Evolutionary conservation across 2,329 filamentous ascomycete genomes (phyloP), one percentile per base, ranked within the genome.

Genomic region (Metarhizium rileyi): DNA sequence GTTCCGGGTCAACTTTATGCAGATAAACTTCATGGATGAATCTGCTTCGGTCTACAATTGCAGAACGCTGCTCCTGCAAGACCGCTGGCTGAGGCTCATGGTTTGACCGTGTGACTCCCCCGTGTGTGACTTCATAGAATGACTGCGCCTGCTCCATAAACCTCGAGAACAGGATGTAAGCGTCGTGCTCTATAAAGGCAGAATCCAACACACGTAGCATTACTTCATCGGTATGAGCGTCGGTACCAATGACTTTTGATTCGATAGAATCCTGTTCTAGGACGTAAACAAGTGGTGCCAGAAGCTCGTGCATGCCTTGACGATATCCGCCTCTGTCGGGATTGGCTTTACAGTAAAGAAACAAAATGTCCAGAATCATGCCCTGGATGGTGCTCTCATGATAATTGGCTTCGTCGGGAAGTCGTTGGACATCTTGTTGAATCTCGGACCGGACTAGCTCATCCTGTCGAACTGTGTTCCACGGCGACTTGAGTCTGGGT

Each of bases 241-340:
- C 58, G 2, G 62, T 61, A 1, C 63, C 61, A 41, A 67, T 61
- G 3, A 66, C 61, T 3, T 61, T 58, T 3, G 67, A 64, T 48
- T 87, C 76, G 46, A 95, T 72, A 6, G 90, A 85, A 68, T 98
- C 93, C 57, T 84, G 76, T 57, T 90, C 82, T 5, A 97, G 71
- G 2, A 89, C 86, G 76, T 89, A 89, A 6, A 96, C 72, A 35
- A 98, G 82, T 0, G 93, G 90, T 0, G 93, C 93, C 14, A 97
- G 74, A 41, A 98, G 73, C 68, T 98, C 93, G 64, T 98, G 93
- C 91, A 98, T 98, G 10, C 93, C 93, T 70, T 98, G 93, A n/a
- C 93, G 82, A 64, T 98, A 98, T 18, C 81, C 90, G 16, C 89
- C 89, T 48, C 89, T 77, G 57, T 85, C 82, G 2, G 88, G 88